phyloP scores from a whole-genome alignment of 2,329 filamentous ascomycete genomes.

The Annulohypoxylon truncatum region DNA sequence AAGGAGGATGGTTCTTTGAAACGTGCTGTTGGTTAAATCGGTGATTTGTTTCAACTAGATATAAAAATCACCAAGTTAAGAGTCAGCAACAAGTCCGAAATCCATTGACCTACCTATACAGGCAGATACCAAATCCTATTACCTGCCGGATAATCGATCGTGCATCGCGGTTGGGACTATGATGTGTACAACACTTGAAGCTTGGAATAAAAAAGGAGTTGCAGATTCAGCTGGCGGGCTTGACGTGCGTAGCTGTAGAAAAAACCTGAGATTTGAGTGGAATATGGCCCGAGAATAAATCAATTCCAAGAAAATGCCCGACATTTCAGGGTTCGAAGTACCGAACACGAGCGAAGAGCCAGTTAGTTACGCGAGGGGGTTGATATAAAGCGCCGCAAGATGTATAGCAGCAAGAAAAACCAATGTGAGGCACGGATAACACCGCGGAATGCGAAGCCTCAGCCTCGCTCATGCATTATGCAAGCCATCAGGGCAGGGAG shows the following conservation, averaged over 20 bases:
- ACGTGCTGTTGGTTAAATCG: conserved; percentile 1
- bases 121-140: background rate
- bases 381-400: background rate
- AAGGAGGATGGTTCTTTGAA: conserved; percentile 21
- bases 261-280: conserved; percentile 8
- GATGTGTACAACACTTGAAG: background rate
- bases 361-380: conserved; percentile 5
- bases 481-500: conserved; percentile 19
- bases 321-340: conserved; percentile 22
- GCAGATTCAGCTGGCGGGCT: background rate
- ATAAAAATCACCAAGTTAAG: background rate
- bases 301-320: conserved; percentile 15
- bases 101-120: background rate
- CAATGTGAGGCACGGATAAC: conserved; percentile 20
- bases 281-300: conserved; percentile 17
- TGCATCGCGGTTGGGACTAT: background rate
- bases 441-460: conserved; percentile 13
- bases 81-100: background rate
- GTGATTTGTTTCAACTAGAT: conserved; percentile 14
- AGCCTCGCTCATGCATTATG: conserved; percentile 33
- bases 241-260: background rate
- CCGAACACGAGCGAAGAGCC: conserved; percentile 24
- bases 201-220: background rate
- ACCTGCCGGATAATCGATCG: background rate
- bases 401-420: conserved; percentile 3